Evolutionary conservation across 2,329 filamentous ascomycete species (phyloP), one percentile per base, ranked within the genome.

Genomic region (Ceratocystis eucalypticola): DNA sequence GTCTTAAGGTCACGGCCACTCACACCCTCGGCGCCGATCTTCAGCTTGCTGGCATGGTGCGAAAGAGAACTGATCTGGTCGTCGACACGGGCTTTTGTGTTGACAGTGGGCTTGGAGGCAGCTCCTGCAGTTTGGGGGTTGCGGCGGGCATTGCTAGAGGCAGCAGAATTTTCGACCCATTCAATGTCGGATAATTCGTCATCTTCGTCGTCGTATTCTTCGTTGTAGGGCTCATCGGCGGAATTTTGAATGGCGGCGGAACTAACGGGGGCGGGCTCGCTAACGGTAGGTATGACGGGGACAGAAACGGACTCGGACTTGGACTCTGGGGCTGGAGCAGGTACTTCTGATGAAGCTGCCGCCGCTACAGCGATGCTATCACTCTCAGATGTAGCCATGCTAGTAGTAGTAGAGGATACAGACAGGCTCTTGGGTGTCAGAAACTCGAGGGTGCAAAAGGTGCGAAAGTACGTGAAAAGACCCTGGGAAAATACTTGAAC

Each of bases 41-140:
- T 84, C 70, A 97, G 88, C 77, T 96, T 96, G 68, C 83, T 83
- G 0, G 92, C 91, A 78, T 96, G 90, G 70, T 87, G 88, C 41
- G 90, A 85, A 46, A 97, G 81, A n/a, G 86, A 87, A 3, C 87
- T 86, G 65, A 96, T 88, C 71, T 96, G 91, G 73, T 96, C 92
- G 74, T 96, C 91, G 65, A 96, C 82, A 28, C 85, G 87, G 28
- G 89, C 83, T 69, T 84, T 82, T 0, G 89, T 92, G 75, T 96
- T 96, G 59, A 89, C 85, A 0, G 82, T 82, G 5, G 90, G 89
- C 72, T 87, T 89, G 73, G 67, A 46, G 45, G 41, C 53, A 44
- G 64, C 48, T 30, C 61, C 61, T 6, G 64, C 67, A 15, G 67
- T 64, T n/a, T 68, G 66, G 20, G 66, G 66, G 64, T 68, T 68